Evolutionary conservation across 2,329 filamentous ascomycete genomes (phyloP), one percentile per base, ranked within the genome.

Genomic region (Triangularia setosa): DNA sequence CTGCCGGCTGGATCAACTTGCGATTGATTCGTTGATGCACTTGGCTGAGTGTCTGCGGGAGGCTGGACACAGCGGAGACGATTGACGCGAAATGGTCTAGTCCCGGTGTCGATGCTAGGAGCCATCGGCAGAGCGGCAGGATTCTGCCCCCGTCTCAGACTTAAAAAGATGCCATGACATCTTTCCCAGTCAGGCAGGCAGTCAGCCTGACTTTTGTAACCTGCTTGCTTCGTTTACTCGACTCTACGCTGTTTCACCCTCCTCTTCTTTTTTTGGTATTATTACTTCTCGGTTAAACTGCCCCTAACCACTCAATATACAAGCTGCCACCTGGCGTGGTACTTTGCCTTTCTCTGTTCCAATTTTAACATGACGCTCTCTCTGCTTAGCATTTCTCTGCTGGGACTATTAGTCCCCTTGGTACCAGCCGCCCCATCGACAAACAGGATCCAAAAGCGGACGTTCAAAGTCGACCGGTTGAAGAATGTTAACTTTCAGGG

Each of bases 391-490:
- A 25, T 72, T 2, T 58, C 76, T 63, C 68, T 82, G 68, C 71
- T 84, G 64, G 78, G 80, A 73, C 74, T 86, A 64, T 72, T 85
- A 69, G 77, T 81, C 62, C 71, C 81, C 52, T 70, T 81, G 54
- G 79, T 77, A 63, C 73, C 83, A 48, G 81, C 84, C 27, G 79
- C 79, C 28, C 80, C 81, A 4, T 56, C 64, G 9, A 1, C 35
- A 67, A 73, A 35, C 30, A 7, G 68, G 73, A 70, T 83, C 8
- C 73, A 80, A 68, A 85, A 84, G 73, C 80, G 83, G 23, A 86
- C 85, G 7, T 90, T 90, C 78, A 85, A 83, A 73, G 81, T 90
- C 33, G 81, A 85, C 59, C 81, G 87, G 35, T 77, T 84, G 56
- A 75, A 79, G 60, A 87, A 87, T 69, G 77, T 77, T n/a, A 79